A percentile compares a stretch with the other conserved stretches of the same genome.
phyloP scores from a whole-genome alignment of 805 yeast species.

The Schizosaccharomyces lindneri region DNA sequence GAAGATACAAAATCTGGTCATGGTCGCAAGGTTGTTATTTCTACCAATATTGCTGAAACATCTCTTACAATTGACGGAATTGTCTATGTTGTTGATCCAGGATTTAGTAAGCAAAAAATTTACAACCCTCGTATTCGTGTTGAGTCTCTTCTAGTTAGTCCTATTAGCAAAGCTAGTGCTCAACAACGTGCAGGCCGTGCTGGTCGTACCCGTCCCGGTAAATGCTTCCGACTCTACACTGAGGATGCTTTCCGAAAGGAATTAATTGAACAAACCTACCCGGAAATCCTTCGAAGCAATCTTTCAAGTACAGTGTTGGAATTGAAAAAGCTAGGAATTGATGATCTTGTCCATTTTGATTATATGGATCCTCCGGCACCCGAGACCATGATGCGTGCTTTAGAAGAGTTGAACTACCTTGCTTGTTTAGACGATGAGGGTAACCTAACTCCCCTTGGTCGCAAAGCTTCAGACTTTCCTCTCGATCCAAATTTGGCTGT shows the following conservation, averaged over 20 bases:
- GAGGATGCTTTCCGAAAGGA: conserved; percentile 91
- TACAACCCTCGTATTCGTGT: conserved; percentile 91
- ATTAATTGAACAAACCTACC: conserved; percentile 81
- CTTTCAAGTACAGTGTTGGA: conserved; percentile 78
- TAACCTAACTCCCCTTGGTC: conserved; percentile 64
- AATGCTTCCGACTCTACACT: conserved; percentile 85
- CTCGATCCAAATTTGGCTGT: conserved; percentile 89
- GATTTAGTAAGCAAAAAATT: conserved; percentile 87
- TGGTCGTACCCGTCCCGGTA: conserved; percentile 96
- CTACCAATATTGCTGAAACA: conserved; percentile 94
- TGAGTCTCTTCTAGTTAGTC: conserved; percentile 79
- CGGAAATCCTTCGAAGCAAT: conserved; percentile 80
- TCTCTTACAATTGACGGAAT: conserved; percentile 93
- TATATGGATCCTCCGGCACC: conserved; percentile 99
- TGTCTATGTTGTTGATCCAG: conserved; percentile 92
- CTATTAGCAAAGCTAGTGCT: conserved; percentile 90
- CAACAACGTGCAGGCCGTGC: conserved; percentile 99
- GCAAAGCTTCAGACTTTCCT: conserved; percentile 80
- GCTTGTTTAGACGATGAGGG: conserved; percentile 85
- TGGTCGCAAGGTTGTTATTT: conserved; percentile 75
- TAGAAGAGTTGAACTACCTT: conserved; percentile 78
- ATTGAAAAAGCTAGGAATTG: conserved; percentile 78
- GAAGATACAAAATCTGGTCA: conserved; percentile 30
- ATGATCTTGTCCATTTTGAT: conserved; percentile 90
- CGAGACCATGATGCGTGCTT: conserved; percentile 97